Conservation (phyloP, 108 stramenopile species). For the Cyclostephanos invisitatus region DNA sequence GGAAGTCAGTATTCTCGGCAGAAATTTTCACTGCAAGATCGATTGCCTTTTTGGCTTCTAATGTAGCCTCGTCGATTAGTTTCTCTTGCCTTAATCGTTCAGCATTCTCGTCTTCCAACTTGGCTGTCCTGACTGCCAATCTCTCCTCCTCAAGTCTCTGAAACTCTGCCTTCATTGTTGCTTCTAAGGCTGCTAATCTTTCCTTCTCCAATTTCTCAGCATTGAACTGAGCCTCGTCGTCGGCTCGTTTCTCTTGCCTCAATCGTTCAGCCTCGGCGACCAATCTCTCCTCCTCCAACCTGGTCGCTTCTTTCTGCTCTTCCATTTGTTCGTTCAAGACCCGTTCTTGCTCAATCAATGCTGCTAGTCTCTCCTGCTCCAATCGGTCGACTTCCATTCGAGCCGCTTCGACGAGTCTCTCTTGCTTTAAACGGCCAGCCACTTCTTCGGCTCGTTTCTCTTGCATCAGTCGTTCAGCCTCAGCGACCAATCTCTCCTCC, state of each 20-base stretch:
- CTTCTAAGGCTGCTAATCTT: constrained; percentile 6
- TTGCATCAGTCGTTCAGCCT: not conserved
- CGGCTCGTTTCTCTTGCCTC: not conserved
- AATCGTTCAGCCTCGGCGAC: too few species aligned
- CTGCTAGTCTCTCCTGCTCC: constrained; percentile 7
- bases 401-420: constrained; percentile 6
- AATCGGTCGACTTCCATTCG: not conserved
- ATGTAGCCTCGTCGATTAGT: too few species aligned
- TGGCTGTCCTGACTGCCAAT: too few species aligned
- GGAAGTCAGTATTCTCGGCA: constrained; percentile 8
- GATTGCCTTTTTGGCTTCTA: constrained; percentile 10
- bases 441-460: not conserved
- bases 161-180: not conserved
- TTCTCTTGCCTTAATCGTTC: too few species aligned
- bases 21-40: constrained; percentile 19
- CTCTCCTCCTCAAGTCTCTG: constrained; percentile 9
- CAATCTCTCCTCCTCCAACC: constrained; percentile 8
- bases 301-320: not conserved
- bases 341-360: too few species aligned
- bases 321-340: too few species aligned
- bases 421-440: not conserved
- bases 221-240: not conserved
- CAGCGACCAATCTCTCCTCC: constrained; percentile 8
- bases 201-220: not conserved
- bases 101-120: constrained; percentile 4